phyloP scores from a whole-genome alignment of 768 basidiomycete species.

The Cystobasidium ongulense region DNA sequence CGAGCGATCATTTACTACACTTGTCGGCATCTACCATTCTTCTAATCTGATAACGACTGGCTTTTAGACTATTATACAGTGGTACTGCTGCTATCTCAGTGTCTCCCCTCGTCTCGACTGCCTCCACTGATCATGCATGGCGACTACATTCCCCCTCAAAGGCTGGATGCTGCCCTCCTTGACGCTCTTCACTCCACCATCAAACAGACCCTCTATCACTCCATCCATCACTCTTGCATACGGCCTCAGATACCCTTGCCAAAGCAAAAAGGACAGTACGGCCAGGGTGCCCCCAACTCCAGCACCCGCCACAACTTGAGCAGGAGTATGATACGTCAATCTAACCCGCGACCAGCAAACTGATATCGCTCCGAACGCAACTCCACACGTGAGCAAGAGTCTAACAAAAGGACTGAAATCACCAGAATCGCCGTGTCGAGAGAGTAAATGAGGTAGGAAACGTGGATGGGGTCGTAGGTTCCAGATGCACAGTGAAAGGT shows the following conservation, averaged over 20 bases:
- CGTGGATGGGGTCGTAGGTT: conserved; percentile 38
- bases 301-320: conserved; percentile 40
- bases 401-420: conserved; percentile 22
- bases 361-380: conserved; percentile 19
- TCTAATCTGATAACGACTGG: background rate
- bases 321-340: conserved; percentile 40
- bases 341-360: conserved; percentile 41
- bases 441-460: conserved; percentile 36
- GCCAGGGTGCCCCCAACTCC: conserved; percentile 35
- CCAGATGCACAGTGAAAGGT: conserved; percentile 43
- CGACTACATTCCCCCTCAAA: background rate
- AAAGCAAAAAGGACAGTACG: conserved; percentile 34
- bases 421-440: conserved; percentile 3
- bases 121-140: conserved; percentile 1
- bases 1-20: background rate
- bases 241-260: conserved; percentile 34
- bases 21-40: background rate
- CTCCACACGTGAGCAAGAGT: conserved; percentile 23
- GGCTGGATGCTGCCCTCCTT: conserved; percentile 1
- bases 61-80: background rate
- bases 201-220: conserved; percentile 33
- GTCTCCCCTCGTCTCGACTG: background rate
- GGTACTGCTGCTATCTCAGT: background rate
- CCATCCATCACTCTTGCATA: conserved; percentile 33
- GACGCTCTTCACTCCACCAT: conserved; percentile 28